Percentiles rank a stretch among this genome's conserved stretches.
Conservation (phyloP, 225 moss, liverwort and hornwort species). For the Sphagnum contortum region DNA sequence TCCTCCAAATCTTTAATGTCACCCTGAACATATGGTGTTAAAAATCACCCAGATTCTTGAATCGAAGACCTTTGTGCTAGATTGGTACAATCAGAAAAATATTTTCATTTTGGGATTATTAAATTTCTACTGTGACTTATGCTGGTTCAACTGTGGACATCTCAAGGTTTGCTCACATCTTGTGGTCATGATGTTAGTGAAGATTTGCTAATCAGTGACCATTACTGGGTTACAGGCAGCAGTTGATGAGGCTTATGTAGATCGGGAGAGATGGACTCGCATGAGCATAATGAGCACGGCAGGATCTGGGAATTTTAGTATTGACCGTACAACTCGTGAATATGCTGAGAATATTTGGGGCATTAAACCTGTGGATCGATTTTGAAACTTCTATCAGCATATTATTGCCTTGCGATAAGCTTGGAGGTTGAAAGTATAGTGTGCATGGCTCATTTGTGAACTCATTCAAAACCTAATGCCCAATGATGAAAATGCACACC, state of each 20-base stretch:
- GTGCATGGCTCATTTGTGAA: no score
- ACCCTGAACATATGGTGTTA: no score
- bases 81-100: no score
- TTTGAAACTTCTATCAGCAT: conserved; percentile 9
- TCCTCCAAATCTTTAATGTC: no score
- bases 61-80: no score
- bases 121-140: no score
- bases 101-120: no score
- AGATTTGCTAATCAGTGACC: neutral
- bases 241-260: conserved; percentile 66
- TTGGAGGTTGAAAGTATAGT: no score
- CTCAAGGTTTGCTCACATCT: neutral
- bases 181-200: neutral
- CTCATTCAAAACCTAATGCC: no score
- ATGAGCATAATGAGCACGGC: conserved; percentile 93
- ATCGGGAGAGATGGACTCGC: conserved; percentile 55
- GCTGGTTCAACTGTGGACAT: neutral
- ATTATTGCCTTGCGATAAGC: no score
- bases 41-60: no score
- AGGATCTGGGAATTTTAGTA: conserved; percentile 85
- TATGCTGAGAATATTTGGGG: conserved; percentile 71
- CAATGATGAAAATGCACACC: no score
- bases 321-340: conserved; percentile 59
- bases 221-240: conserved; percentile 32
- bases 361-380: conserved; percentile 54